Conservation (phyloP, 768 basidiomycete genomes). For the Melanogaster broomeanus region DNA sequence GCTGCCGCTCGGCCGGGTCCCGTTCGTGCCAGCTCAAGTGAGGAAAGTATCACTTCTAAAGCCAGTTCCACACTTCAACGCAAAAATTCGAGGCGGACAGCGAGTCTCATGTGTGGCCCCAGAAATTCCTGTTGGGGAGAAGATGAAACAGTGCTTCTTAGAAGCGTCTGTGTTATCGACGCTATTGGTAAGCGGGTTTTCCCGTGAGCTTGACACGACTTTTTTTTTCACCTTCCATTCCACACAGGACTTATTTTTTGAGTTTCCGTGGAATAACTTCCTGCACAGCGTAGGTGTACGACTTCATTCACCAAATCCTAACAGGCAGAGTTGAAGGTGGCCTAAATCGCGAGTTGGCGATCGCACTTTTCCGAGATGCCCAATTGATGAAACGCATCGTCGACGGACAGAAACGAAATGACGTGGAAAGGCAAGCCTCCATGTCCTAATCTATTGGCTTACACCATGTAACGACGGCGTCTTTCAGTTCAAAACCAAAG, state of each 20-base stretch:
- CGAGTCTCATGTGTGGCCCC: conserved; percentile 32
- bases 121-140: conserved; percentile 69
- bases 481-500: conserved; percentile 63
- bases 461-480: conserved; percentile 7
- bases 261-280: conserved; percentile 97
- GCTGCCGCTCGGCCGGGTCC: conserved; percentile 28
- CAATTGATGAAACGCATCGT: conserved; percentile 83
- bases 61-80: conserved; percentile 50
- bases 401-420: conserved; percentile 81
- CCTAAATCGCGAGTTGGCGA: conserved; percentile 79
- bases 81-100: conserved; percentile 52
- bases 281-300: conserved; percentile 95
- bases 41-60: conserved; percentile 30
- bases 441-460: conserved; percentile 1
- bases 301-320: conserved; percentile 92
- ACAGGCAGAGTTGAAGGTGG: conserved; percentile 85
- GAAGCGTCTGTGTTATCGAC: conserved; percentile 72
- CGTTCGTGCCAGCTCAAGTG: conserved; percentile 26
- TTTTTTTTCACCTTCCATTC: background rate
- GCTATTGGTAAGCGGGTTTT: conserved; percentile 65
- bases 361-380: conserved; percentile 87
- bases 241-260: conserved; percentile 87
- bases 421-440: conserved; percentile 61
- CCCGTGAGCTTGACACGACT: background rate
- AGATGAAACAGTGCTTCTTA: conserved; percentile 77